These are phyloP conservation scores for Fragaria nilgerrensis DNA, from an alignment of 306 rosid species.

Conservation along the genomic window DNA sequence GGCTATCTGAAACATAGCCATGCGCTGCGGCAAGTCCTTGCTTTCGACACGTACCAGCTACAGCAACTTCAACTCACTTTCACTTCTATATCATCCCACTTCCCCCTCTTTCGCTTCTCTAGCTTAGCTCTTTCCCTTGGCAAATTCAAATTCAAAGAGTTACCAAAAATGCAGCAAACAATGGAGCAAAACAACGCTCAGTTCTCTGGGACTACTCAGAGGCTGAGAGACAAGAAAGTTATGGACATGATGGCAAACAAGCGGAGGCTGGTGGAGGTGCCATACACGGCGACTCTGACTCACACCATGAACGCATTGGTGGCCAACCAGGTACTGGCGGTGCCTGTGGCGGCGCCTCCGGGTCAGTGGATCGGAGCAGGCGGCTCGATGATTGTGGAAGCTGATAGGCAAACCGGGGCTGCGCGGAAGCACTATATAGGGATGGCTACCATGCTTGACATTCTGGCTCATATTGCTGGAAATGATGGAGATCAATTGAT, in stretches of 20 bases:
- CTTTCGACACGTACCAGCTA: conserved; percentile 7
- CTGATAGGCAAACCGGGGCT: conserved; percentile 63
- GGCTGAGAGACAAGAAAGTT: conserved; percentile 49
- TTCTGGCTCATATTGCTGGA: conserved; percentile 75
- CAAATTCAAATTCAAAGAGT: neutral
- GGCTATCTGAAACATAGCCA: neutral
- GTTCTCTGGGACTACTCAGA: conserved; percentile 19
- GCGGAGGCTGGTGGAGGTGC: conserved; percentile 78
- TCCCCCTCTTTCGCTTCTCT: neutral
- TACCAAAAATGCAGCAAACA: conserved; percentile 35
- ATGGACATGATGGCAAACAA: conserved; percentile 55
- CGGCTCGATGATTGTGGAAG: conserved; percentile 81
- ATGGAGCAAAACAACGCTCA: conserved; percentile 20
- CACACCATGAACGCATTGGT: conserved; percentile 73
- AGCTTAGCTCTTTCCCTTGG: neutral
- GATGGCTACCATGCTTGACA: conserved; percentile 86
- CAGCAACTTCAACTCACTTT: neutral
- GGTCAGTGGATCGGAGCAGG: conserved; percentile 96
- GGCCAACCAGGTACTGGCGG: conserved; percentile 67
- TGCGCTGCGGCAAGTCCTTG: neutral
- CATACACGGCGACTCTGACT: conserved; percentile 76
- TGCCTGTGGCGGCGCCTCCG: conserved; percentile 90
- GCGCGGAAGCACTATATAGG: conserved; percentile 82
- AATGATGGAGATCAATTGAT: conserved; percentile 35
- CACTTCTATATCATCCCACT: neutral